These are phyloP conservation scores for Plasmodium blacklocki DNA, from an alignment of 169 alveolate genomes.

Conservation along the genomic window DNA sequence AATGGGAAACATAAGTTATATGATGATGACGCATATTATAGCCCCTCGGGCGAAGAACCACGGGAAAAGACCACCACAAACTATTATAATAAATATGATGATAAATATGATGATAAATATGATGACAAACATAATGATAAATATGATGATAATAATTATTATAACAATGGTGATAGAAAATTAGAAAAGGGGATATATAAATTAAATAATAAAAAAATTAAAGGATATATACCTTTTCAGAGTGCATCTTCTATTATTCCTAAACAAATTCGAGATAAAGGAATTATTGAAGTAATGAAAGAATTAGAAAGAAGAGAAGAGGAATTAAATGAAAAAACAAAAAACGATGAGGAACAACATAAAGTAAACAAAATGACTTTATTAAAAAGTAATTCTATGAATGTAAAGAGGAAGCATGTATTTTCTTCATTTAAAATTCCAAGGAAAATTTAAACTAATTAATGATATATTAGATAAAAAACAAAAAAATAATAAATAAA, in stretches of 20 bases:
- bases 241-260: constrained; percentile 71
- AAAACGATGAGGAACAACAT: constrained; percentile 7
- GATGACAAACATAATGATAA: constrained; percentile 13
- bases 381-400: background rate
- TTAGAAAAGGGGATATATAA: constrained; percentile 10
- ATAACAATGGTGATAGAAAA: constrained; percentile 9
- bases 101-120: background rate
- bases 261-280: constrained; percentile 44
- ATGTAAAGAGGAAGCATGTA: constrained; percentile 28
- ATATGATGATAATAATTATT: background rate
- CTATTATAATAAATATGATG: background rate
- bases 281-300: constrained; percentile 65
- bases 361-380: background rate
- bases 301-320: constrained; percentile 64
- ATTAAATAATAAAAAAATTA: constrained; percentile 29
- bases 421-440: constrained; percentile 68
- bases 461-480: background rate
- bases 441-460: background rate
- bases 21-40: too few relatives aligned
- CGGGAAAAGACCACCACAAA: background rate
- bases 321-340: constrained; percentile 20
- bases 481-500: background rate
- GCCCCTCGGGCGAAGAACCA: background rate
- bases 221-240: constrained; percentile 67
- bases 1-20: too few relatives aligned